Evolutionary conservation across 2,329 filamentous ascomycete species (phyloP), one percentile per base, ranked within the genome.

Genomic region (Blumeriella jaapii): DNA sequence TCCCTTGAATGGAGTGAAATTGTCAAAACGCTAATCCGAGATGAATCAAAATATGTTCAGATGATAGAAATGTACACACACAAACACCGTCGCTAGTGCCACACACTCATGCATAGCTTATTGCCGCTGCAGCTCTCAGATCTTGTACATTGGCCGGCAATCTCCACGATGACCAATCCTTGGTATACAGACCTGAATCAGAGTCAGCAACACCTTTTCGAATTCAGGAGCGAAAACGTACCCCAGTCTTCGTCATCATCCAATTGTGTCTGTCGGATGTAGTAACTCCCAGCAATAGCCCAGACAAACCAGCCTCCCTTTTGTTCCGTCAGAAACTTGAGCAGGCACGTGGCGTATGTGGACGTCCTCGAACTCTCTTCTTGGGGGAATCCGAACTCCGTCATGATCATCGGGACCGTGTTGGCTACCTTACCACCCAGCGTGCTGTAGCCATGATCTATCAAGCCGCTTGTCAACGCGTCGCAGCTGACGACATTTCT

Each of bases 241-340:
- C 71, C 72, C 70, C 71, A 78, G 0, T 57, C 54, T 55, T 77
- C 72, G 17, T 76, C 71, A 31, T 54, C 65, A 47, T 75, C 69
- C 49, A 71, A 68, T 0, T 37, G 59, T 0, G 70, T 71, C 5
- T 55, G 50, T 1, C 71, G 57, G 36, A 68, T 62, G 45, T 76
- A 76, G 48, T 77, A 77, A 47, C 68, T 71, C 1, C 70, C 71
- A 0, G 61, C 61, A 10, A 79, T 36, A 20, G 72, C 73, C 67
- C 71, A 76, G 55, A 69, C 71, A 60, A 69, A 63, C 71, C 71
- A 72, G 9, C 71, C 64, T 0, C 64, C 61, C 55, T 68, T 38
- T 14, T 31, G 27, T 0, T 24, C 31, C 16, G 31, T 39, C 25
- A 53, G 61, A 46, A 64, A 56, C 24, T 57, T 52, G 0, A 64